Evolutionary conservation across 2,329 filamentous ascomycete species (phyloP).

Genomic region (Cladosporium sp.): DNA sequence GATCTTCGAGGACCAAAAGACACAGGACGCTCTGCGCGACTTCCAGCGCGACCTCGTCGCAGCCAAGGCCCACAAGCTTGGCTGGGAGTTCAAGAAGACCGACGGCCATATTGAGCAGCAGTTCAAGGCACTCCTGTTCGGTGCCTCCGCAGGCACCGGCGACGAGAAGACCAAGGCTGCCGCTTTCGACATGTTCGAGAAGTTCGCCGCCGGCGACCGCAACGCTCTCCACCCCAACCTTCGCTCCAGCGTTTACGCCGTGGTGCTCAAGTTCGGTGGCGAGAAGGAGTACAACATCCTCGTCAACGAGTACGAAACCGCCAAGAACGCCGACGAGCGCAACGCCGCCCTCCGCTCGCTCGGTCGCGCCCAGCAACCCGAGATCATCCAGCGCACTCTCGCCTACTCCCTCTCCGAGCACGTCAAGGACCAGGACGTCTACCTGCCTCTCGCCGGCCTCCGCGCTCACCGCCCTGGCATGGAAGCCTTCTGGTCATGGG

Average conservation of each 20-base stretch:
- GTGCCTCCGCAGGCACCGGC: slow-evolving; percentile 74
- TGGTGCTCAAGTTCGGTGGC: slow-evolving; percentile 80
- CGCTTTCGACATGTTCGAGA: slow-evolving; percentile 85
- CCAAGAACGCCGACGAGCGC: slow-evolving; percentile 79
- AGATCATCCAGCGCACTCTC: slow-evolving; percentile 79
- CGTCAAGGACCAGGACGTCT: slow-evolving; percentile 92
- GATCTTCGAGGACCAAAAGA: slow-evolving; percentile 77
- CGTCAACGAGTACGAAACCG: slow-evolving; percentile 71
- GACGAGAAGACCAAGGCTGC: slow-evolving; percentile 77
- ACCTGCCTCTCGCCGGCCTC: slow-evolving; percentile 79
- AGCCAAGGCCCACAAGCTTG: slow-evolving; percentile 78
- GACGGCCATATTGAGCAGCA: slow-evolving; percentile 91
- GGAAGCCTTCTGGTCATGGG: slow-evolving; percentile 76
- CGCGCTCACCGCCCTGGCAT: slow-evolving; percentile 76
- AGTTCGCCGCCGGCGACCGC: slow-evolving; percentile 76
- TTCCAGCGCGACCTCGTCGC: slow-evolving; percentile 80
- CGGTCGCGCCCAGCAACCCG: slow-evolving; percentile 73
- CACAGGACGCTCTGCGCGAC: slow-evolving; percentile 73
- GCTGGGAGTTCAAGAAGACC: slow-evolving; percentile 81
- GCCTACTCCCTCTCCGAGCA: slow-evolving; percentile 73
- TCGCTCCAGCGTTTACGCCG: slow-evolving; percentile 79
- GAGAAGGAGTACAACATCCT: slow-evolving; percentile 82
- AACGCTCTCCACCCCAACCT: slow-evolving; percentile 89
- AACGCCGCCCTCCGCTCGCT: slow-evolving; percentile 85
- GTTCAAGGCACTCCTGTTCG: slow-evolving; percentile 91